Base-by-base conservation (phyloP, 768 basidiomycete genomes). In the Coprinopsis strossmayeri region DNA sequence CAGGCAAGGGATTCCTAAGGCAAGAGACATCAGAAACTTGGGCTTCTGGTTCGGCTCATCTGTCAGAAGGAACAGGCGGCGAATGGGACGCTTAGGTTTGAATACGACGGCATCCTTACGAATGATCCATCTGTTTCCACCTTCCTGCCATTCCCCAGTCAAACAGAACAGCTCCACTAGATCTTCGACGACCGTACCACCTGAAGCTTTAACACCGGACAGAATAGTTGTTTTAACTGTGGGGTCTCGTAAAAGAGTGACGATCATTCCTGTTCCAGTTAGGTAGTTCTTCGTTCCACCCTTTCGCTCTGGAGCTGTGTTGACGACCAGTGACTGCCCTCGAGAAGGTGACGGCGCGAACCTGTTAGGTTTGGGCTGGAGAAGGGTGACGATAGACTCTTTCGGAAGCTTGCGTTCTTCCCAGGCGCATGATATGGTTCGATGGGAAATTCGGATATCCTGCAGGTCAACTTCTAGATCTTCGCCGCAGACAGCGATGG, bases 1-100 rank as follows among this genome's bases (percentile, higher is more conserved):
- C 21, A 96, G 57, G 55, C 89, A 92, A 2, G 93, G 93, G 45
- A 96, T 81, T 10, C 92, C 92, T 34, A 92, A 69, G 0, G 88
- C 91, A 27, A 97, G 74, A 4, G 91, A 87, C 2, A 84, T 73
- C 46, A 95, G 69, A 57, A 78, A 91, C 63, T 93, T 94, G 9
- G 84, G 78, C 55, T 88, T 92, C 49, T 79, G 77, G 54, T 73
- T 79, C 7, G 73, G 61, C 12, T 81, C 76, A 53, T 88, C 82
- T 0, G 87, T 78, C 13, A 90, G 52, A 34, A 90, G 69, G 63
- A 88, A 87, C 20, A 85, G 70, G 12, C 77, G 73, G 13, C 77
- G 61, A 30, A 79, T 64, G 2, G 24, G 69, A 66, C n/a, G 59
- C 50, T 52, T 53, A 3, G 35, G 46, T 17, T 56, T 62, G 64